phyloP scores from a whole-genome alignment of 1,284 basidiomycete species.

The Papiliotrema nemorosa region DNA sequence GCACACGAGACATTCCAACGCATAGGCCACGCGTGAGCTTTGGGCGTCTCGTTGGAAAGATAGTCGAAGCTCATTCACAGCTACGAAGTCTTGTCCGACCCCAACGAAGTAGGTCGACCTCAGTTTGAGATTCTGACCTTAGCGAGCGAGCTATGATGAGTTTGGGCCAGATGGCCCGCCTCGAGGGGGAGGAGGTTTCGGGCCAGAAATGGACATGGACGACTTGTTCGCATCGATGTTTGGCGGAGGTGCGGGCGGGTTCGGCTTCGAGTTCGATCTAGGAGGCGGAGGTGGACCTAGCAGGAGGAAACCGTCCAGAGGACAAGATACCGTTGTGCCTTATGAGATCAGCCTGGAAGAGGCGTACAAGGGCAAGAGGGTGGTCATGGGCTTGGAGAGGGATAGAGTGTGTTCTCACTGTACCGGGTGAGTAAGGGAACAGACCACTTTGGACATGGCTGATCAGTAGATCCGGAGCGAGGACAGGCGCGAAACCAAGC shows the following conservation, averaged over 20 bases:
- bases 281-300: slow-evolving; percentile 46
- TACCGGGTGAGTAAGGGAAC: slow-evolving; percentile 59
- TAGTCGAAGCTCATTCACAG: slow-evolving; percentile 47
- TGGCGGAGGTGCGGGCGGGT: slow-evolving; percentile 51
- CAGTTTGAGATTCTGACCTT: not conserved
- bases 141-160: slow-evolving; percentile 74
- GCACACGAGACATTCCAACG: slow-evolving; percentile 76
- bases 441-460: not conserved
- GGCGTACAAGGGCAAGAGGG: slow-evolving; percentile 83
- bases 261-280: slow-evolving; percentile 53
- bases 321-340: slow-evolving; percentile 68
- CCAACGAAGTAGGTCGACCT: slow-evolving; percentile 50
- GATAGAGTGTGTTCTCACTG: slow-evolving; percentile 75
- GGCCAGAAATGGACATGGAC: slow-evolving; percentile 57
- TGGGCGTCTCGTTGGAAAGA: not conserved
- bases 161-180: slow-evolving; percentile 62
- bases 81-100: slow-evolving; percentile 81
- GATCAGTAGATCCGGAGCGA: slow-evolving; percentile 66
- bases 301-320: slow-evolving; percentile 51
- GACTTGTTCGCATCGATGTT: slow-evolving; percentile 81
- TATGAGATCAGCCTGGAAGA: slow-evolving; percentile 89
- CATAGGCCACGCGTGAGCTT: slow-evolving; percentile 73
- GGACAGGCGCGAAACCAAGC: slow-evolving; percentile 72
- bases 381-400: slow-evolving; percentile 85
- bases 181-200: slow-evolving; percentile 55